Base-by-base conservation (phyloP, 768 basidiomycete species). In the Udeniomyces megalosporus region DNA sequence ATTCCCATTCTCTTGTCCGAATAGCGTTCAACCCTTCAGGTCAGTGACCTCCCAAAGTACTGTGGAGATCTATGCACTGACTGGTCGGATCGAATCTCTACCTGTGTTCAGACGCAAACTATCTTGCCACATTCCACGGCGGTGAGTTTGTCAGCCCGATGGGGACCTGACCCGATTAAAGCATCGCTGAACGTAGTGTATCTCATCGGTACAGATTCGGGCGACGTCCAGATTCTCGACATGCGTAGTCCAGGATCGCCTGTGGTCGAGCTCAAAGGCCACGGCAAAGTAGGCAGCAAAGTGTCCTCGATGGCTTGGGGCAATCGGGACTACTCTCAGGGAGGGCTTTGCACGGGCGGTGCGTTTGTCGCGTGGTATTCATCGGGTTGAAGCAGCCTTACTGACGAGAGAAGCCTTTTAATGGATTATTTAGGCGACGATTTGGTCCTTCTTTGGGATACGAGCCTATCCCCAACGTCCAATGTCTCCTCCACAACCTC, bases 211-310 rank as follows among this genome's bases (percentile, higher is more conserved):
- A 8, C 38, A 80, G 91, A 95, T 70, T 87, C 88, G 53, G 74
- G 79, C 22, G 86, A 91, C 69, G 80, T 95, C 3, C 87, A 95
- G 71, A 88, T 99, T 29, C 77, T 99, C 66, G 95, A 99, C 70
- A 96, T 96, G 88, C 82, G 95, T 57, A 87, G 84, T 74, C 95
- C 95, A 1, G 95, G 95, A 2, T 84, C 87, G 65, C 91, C 95
- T 0, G 91, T 96, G 20, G 85, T 91, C 70, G 92, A 97, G 73
- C 76, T 96, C 22, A 80, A 81, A 66, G 90, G 81, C 20, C 93
- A 97, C 71, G 80, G 82, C 58, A 82, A 80, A 31, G 81, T 84
- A 61, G 62, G 62, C 1, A 56, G 56, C 2, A 26, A 49, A 34
- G 80, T 96, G 50, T 90, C 91, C 68, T 86, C 85, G 2, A 79